Evolutionary conservation across 148 eudicot species (phyloP).

Genomic region (Cornus suecica): DNA sequence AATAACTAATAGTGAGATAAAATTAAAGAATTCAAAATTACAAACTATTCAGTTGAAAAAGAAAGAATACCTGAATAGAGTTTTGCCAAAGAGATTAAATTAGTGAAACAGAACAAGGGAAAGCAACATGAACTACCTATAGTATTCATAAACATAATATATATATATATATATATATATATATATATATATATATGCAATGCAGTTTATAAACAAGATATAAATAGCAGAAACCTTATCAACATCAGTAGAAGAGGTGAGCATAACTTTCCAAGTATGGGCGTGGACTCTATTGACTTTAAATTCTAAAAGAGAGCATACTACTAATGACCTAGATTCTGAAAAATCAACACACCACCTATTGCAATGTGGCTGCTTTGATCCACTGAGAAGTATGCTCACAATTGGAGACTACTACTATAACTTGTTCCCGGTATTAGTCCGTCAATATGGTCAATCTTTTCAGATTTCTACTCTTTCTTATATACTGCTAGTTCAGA

Average conservation of each 20-base stretch:
- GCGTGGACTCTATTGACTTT: neutral
- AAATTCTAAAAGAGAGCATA: neutral
- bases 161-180: no score
- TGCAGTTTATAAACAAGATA: no score
- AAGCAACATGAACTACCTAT: neutral
- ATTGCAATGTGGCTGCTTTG: no score
- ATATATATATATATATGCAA: no score
- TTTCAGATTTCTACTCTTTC: neutral
- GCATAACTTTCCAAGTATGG: neutral
- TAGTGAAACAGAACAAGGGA: neutral
- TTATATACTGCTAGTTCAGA: neutral
- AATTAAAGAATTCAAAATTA: no score
- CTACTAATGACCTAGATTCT: neutral
- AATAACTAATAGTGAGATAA: no score
- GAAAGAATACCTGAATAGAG: neutral
- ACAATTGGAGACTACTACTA: constrained; percentile 53
- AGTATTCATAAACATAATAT: no score
- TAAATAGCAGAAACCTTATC: neutral
- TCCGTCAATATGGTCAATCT: neutral
- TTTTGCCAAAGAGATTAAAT: neutral
- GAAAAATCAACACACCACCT: no score
- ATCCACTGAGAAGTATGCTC: no score
- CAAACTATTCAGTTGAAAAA: no score
- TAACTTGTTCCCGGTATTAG: constrained; percentile 39
- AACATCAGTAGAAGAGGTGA: neutral